These are phyloP conservation scores for Fusarium nanum DNA, from an alignment of 2,329 filamentous ascomycete genomes.

Conservation along the genomic window DNA sequence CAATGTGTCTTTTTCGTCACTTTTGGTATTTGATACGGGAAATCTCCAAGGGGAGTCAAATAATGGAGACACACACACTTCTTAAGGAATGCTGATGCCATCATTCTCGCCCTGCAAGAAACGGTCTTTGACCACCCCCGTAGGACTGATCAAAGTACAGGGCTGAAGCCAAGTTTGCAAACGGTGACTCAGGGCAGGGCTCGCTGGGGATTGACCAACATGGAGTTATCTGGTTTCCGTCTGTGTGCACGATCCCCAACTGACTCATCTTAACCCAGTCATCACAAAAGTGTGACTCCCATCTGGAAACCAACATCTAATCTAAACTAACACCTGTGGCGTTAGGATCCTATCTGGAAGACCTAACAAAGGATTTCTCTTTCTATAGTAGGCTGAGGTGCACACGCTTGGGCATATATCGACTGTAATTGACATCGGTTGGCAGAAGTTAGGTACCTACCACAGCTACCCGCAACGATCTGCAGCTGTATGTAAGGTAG, in stretches of 20 bases:
- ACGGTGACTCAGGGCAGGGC: not conserved
- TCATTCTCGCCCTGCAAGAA: slow-evolving; percentile 16
- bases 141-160: slow-evolving; percentile 8
- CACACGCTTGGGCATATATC: not conserved
- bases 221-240: not conserved
- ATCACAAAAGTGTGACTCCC: not conserved
- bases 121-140: slow-evolving; percentile 3
- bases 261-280: slow-evolving; percentile 1
- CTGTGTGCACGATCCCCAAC: not conserved
- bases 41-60: not conserved
- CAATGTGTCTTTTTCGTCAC: not conserved
- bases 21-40: not conserved
- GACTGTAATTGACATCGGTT: not conserved
- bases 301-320: not conserved
- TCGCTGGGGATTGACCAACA: not conserved
- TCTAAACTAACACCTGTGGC: not conserved
- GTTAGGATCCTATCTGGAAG: not conserved
- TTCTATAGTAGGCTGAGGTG: not conserved
- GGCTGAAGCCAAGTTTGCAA: slow-evolving; percentile 25
- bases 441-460: not conserved
- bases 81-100: slow-evolving; percentile 28
- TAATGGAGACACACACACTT: not conserved
- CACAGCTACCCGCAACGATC: not conserved
- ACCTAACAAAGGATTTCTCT: not conserved
- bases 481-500: not conserved